phyloP scores from a whole-genome alignment of 1,284 basidiomycete genomes.

The Thelephora terrestris region DNA sequence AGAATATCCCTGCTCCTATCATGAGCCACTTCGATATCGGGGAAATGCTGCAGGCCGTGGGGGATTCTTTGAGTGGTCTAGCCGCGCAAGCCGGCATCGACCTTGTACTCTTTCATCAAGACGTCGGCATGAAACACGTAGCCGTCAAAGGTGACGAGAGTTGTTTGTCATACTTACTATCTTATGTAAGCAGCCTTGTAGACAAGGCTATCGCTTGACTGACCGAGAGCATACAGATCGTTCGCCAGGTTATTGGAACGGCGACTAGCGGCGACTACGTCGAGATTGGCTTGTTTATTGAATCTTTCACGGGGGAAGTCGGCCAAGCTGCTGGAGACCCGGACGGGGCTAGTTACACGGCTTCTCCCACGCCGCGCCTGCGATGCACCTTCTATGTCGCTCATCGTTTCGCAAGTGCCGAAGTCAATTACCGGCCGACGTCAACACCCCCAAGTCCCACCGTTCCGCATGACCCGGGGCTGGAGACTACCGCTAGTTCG shows the following conservation, averaged over 20 bases:
- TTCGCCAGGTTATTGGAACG: slow-evolving; percentile 73
- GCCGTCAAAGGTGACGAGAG: slow-evolving; percentile 79
- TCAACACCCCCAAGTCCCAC: slow-evolving; percentile 12
- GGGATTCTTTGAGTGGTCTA: slow-evolving; percentile 76
- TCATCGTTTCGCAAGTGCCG: slow-evolving; percentile 24
- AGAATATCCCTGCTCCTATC: background rate
- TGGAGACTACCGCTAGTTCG: slow-evolving; percentile 8
- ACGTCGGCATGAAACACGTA: slow-evolving; percentile 76
- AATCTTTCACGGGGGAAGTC: slow-evolving; percentile 14
- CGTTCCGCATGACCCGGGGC: slow-evolving; percentile 9
- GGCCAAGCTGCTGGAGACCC: background rate
- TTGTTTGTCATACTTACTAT: slow-evolving; percentile 69
- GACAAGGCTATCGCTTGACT: slow-evolving; percentile 9
- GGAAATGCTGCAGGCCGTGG: slow-evolving; percentile 64
- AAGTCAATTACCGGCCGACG: slow-evolving; percentile 2
- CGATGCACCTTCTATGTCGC: slow-evolving; percentile 51
- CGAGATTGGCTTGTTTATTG: slow-evolving; percentile 76
- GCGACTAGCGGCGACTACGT: slow-evolving; percentile 71
- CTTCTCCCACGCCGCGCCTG: slow-evolving; percentile 21
- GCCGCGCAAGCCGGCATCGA: slow-evolving; percentile 81
- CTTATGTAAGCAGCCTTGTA: slow-evolving; percentile 55
- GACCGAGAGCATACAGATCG: slow-evolving; percentile 39
- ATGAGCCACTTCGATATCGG: slow-evolving; percentile 52
- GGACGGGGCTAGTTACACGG: slow-evolving; percentile 8
- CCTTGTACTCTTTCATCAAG: slow-evolving; percentile 80